Base-by-base conservation (phyloP, 305 asterid species). In the Fraxinus nigra region DNA sequence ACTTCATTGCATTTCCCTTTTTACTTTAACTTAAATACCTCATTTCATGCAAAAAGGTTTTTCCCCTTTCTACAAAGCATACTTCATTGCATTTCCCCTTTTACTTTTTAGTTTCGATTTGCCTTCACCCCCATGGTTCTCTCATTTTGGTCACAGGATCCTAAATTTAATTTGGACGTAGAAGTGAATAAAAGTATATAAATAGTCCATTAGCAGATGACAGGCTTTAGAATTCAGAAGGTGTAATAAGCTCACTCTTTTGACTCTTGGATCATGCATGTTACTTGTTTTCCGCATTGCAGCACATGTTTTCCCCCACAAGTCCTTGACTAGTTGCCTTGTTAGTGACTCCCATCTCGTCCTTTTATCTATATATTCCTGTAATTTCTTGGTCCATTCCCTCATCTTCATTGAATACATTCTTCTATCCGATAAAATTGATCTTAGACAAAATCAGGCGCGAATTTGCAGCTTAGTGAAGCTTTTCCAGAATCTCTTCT, bases 31-130 rank as follows among this genome's bases (percentile, higher is more conserved):
- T 46, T 46, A 46, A 38, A 46, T 48, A 0, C 20, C 20, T 48
- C 59, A 16, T 48, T 48, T 48, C 59, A 48, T 48, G 59, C 59
- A 14, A 16, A 48, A 48, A 48, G 59, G 59, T 48, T 48, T 16
- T 48, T 48, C 20, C 59, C 59, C 59, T 48, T 48, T 48, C 51
- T 40, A 40, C 51, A 40, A 40, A 9, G 14, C 51, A 24, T 6
- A 54, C 63, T 54, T 18, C 24, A n/a, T 5, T 54, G 63, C 63
- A 54, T 54, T 14, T 54, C 24, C 9, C 24, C n/a, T 54, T 87
- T 83, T 72, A 86, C 91, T 78, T 22, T 89, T 65, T 85, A 88
- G 28, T 3, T 61, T 0, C 9, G 30, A 61, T 22, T 22, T 61
- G 70, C 70, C 11, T 61, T 61, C 30, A 18, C 4, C 14, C 51